Percentiles rank a stretch among this genome's conserved stretches.
Evolutionary conservation across 441 rosid species (phyloP).

Genomic region (Brassica hybrid): DNA sequence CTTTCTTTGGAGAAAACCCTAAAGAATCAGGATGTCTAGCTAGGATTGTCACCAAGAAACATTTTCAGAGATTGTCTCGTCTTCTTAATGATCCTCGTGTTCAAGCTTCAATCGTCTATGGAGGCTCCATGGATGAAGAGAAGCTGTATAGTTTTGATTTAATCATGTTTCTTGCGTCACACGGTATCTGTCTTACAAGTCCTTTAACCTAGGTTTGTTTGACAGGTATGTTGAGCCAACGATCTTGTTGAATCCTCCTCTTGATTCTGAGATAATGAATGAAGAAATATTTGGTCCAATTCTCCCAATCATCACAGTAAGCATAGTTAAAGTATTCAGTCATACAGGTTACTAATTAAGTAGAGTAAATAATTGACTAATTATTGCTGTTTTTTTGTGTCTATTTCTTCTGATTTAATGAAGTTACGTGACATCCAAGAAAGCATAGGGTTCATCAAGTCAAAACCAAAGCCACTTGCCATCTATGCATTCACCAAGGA

Average conservation of each 20-base stretch:
- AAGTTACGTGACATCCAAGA: slow-evolving; percentile 77
- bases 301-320: slow-evolving; percentile 84
- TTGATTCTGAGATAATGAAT: slow-evolving; percentile 81
- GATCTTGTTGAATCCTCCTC: slow-evolving; percentile 83
- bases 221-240: slow-evolving; percentile 83
- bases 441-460: slow-evolving; percentile 65
- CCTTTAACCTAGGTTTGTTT: slow-evolving; percentile 25
- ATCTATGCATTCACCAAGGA: slow-evolving; percentile 80
- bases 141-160: slow-evolving; percentile 50
- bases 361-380: not conserved
- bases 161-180: slow-evolving; percentile 5
- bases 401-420: slow-evolving; percentile 17
- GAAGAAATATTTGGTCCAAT: slow-evolving; percentile 90
- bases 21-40: slow-evolving; percentile 52
- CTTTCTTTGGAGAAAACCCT: too few species aligned
- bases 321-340: slow-evolving; percentile 8
- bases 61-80: slow-evolving; percentile 58
- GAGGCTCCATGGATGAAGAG: slow-evolving; percentile 69
- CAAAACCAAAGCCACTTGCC: slow-evolving; percentile 66
- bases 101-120: slow-evolving; percentile 60
- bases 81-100: slow-evolving; percentile 68
- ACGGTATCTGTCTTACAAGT: not conserved
- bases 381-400: not conserved
- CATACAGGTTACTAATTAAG: not conserved
- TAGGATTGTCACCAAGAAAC: slow-evolving; percentile 56